Evolutionary conservation across 2,329 filamentous ascomycete genomes (phyloP), one percentile per base, ranked within the genome.

Genomic region (Verticillium longisporum): DNA sequence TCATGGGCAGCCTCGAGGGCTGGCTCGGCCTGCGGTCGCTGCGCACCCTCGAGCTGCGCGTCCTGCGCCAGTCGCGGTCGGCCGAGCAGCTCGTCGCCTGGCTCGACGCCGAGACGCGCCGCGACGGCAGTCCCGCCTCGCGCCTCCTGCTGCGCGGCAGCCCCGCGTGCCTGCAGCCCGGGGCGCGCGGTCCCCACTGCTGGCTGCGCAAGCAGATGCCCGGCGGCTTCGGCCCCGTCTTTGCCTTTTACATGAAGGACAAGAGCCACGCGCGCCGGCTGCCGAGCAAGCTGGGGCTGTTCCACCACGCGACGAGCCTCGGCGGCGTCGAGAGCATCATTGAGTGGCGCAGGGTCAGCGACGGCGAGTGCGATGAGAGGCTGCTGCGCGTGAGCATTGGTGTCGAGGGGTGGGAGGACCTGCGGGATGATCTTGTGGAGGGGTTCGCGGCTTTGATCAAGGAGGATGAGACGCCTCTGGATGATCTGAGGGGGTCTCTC

Each of bases 311-410:
- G 6, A 99, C 95, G 2, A 96, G 91, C 73, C 76, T 98, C 33
- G 95, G 95, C 2, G 94, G 95, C 4, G 92, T 98, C 10, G 95
- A 98, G 83, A 95, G 91, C 70, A 76, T 98, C 78, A 93, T 99
- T 68, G 95, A 99, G 82, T 99, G 95, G 95, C 83, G 95, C 62
- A 85, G 89, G 56, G 95, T 99, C 91, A 88, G 87, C 62, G 95
- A 99, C 78, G 69, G 75, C 3, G 80, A 73, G 1, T 87, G 96
- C 45, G 91, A 96, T 70, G 83, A 80, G 70, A 80, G 84, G 61
- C 73, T 98, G 72, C 70, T 97, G 74, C 79, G 95, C 58, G 77
- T 99, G 34, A 97, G 93, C 73, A 77, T 97, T 37, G 95, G 95
- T 0, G 83, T 97, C 36, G 95, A 99, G 79, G 85, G 83, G 56